Base-by-base conservation (phyloP, 306 rosid species). In the Quillaja saponaria region DNA sequence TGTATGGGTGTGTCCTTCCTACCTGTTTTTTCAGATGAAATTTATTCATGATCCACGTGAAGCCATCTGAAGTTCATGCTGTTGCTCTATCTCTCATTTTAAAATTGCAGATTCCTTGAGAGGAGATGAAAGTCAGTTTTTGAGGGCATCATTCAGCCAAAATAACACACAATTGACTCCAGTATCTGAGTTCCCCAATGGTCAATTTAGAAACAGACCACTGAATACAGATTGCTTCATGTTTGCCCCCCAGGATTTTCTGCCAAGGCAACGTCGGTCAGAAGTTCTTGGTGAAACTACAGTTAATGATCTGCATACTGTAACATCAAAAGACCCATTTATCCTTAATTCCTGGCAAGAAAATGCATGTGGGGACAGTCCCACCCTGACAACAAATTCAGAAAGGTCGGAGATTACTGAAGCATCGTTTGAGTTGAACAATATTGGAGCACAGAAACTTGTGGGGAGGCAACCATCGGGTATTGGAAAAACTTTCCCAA, bases 371-470 rank as follows among this genome's bases (percentile, higher is more conserved):
- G 81, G 71, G 46, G 86, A 81, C 53, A 81, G 86, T 67, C 83
- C 86, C 66, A 81, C 86, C 64, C 51, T 78, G 70, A 81, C 86
- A 67, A 49, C 86, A 54, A 81, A 81, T 78, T 81, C 86, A 34
- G 86, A 81, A 73, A 78, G 78, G 68, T 78, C 86, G 12, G 86
- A 81, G 64, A 60, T 78, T 25, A 81, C 86, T 4, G 86, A 81
- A 70, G 75, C 74, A 48, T 77, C 83, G 35, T 74, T 72, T n/a
- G 86, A 81, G 66, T 71, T 70, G 39, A 75, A 75, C 76, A 74
- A 71, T 46, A 45, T 67, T 50, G 78, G 78, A 67, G 77, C 76
- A 45, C 82, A 77, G 60, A 79, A 80, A 34, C 63, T 77, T 63
- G 69, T 44, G 46, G 28, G 78, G 69, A 80, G 49, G 21, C 86